Evolutionary conservation across 2,329 filamentous ascomycete species (phyloP).

Genomic region (Tothia fuscella): DNA sequence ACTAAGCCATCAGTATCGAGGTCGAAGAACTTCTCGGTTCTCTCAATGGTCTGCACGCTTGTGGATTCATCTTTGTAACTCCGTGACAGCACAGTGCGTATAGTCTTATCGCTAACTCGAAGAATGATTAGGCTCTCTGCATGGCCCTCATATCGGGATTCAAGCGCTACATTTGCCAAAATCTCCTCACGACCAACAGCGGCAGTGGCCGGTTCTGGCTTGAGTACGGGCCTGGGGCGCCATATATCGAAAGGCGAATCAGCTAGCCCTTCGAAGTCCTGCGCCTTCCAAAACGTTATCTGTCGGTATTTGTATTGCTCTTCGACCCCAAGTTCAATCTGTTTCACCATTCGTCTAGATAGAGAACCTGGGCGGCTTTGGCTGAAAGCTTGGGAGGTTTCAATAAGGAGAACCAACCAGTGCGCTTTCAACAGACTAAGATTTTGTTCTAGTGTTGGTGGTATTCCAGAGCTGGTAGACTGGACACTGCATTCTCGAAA

Average conservation of each 20-base stretch:
- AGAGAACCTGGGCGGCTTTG: slow-evolving; percentile 14
- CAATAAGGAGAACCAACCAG: slow-evolving; percentile 14
- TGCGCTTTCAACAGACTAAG: slow-evolving; percentile 16
- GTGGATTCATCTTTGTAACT: slow-evolving; percentile 8
- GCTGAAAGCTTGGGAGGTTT: slow-evolving; percentile 12
- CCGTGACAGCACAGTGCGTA: slow-evolving; percentile 15
- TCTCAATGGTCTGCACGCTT: neutral
- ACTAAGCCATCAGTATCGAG: slow-evolving; percentile 14
- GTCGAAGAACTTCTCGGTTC: slow-evolving; percentile 15
- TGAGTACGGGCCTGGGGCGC: neutral
- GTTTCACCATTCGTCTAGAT: slow-evolving; percentile 16
- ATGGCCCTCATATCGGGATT: neutral
- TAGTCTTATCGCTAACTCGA: slow-evolving; percentile 10
- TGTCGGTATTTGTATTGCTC: slow-evolving; percentile 4
- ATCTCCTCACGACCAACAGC: slow-evolving; percentile 7
- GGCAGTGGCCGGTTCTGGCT: neutral
- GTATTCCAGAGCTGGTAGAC: neutral
- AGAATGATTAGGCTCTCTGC: slow-evolving; percentile 1
- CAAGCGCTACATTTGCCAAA: neutral
- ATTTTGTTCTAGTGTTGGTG: slow-evolving; percentile 12
- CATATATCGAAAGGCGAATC: slow-evolving; percentile 3
- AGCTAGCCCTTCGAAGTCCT: slow-evolving; percentile 1
- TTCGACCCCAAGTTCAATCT: slow-evolving; percentile 13
- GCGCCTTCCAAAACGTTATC: neutral
- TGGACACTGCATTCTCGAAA: slow-evolving; percentile 11